A percentile compares a stretch with the other conserved stretches of the same genome.
Evolutionary conservation across 305 asterid species (phyloP).

Genomic region (Rubia balearica): DNA sequence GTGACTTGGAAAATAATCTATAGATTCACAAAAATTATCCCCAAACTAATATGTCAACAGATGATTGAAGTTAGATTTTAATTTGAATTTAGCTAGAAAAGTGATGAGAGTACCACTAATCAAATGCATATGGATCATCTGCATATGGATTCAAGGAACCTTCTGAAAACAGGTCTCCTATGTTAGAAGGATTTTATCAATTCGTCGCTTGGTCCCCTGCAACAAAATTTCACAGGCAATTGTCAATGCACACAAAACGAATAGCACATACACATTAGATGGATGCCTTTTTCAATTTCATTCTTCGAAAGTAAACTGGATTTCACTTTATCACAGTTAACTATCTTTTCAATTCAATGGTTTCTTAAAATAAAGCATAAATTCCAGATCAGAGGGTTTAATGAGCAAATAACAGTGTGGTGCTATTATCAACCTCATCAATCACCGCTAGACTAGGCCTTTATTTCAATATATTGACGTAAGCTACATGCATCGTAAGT

Average conservation of each 20-base stretch:
- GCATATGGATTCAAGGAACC: constrained; percentile 93
- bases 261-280: neutral
- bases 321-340: neutral
- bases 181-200: constrained; percentile 52
- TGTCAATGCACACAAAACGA: constrained; percentile 11
- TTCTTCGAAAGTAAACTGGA: constrained; percentile 1
- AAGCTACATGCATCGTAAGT: neutral
- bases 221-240: constrained; percentile 15
- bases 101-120: constrained; percentile 53
- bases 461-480: neutral
- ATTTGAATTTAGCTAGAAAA: neutral
- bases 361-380: neutral
- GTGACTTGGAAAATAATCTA: too few relatives aligned
- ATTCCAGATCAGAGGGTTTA: neutral
- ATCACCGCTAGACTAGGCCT: neutral
- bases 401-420: neutral
- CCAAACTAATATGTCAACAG: too few relatives aligned
- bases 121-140: constrained; percentile 96
- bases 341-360: neutral
- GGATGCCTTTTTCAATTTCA: neutral
- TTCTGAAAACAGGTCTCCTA: constrained; percentile 92
- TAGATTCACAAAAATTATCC: too few relatives aligned
- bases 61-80: too few relatives aligned
- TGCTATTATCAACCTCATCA: neutral
- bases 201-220: constrained; percentile 48